Percentiles rank a stretch among this genome's conserved stretches.
These are phyloP conservation scores for Fragosphaeria purpurea DNA, from an alignment of 2,329 filamentous ascomycete species.

Conservation along the genomic window DNA sequence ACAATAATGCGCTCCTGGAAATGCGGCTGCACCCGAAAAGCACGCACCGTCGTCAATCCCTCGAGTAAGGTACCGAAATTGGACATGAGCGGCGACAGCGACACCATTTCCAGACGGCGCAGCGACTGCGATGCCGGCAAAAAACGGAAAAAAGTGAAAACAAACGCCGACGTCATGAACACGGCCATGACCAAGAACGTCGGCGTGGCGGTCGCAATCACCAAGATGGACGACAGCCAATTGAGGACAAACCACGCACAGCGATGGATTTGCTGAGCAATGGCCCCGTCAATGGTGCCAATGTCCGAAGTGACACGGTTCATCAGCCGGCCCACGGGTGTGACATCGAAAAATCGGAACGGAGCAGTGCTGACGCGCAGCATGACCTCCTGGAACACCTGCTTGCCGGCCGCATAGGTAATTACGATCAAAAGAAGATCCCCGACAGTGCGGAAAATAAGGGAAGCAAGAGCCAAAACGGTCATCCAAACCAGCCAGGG, in stretches of 20 bases:
- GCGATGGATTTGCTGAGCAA: conserved; percentile 61
- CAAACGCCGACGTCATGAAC: conserved; percentile 55
- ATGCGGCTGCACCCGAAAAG: conserved; percentile 66
- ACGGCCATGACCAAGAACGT: conserved; percentile 64
- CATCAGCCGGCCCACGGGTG: conserved; percentile 81
- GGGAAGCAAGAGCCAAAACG: conserved; percentile 50
- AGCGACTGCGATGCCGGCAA: conserved; percentile 76
- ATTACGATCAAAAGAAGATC: conserved; percentile 65
- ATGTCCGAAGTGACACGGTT: conserved; percentile 88
- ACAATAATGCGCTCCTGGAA: conserved; percentile 73
- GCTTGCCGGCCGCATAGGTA: conserved; percentile 66
- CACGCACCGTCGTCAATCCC: conserved; percentile 76
- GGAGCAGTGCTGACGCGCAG: conserved; percentile 65
- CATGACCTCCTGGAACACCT: conserved; percentile 65
- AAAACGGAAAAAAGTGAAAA: conserved; percentile 66
- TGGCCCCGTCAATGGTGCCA: conserved; percentile 78
- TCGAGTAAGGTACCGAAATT: conserved; percentile 86
- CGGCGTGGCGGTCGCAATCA: conserved; percentile 73
- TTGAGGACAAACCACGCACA: conserved; percentile 62
- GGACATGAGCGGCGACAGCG: conserved; percentile 76
- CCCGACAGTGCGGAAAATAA: conserved; percentile 49
- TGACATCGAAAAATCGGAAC: conserved; percentile 86
- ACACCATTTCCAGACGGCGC: conserved; percentile 79
- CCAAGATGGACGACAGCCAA: conserved; percentile 61
- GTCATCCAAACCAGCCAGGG: conserved; percentile 70